Evolutionary conservation across 2,329 filamentous ascomycete species (phyloP).

Genomic region (Apiospora sp.): DNA sequence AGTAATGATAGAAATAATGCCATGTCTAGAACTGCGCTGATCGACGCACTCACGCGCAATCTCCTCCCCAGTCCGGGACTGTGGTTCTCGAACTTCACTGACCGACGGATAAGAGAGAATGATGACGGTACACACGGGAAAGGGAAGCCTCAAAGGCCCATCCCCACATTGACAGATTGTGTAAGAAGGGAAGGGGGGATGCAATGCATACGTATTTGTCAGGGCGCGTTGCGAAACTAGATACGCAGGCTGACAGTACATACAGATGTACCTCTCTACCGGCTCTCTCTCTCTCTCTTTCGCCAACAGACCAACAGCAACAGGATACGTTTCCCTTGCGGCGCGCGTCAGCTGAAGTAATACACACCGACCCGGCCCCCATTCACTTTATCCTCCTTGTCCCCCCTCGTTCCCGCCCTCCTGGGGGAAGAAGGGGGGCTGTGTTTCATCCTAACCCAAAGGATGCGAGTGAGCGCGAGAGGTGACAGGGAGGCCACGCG

Average conservation of each 20-base stretch:
- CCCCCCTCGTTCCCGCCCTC: neutral
- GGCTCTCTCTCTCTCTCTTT: too few relatives aligned
- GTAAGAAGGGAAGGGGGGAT: neutral
- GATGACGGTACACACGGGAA: neutral
- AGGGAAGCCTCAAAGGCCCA: neutral
- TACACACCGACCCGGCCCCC: neutral
- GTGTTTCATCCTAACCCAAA: neutral
- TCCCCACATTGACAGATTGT: neutral
- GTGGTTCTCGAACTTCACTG: neutral
- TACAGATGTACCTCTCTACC: neutral
- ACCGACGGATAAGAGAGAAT: neutral
- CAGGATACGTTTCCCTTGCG: neutral
- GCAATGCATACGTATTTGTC: neutral
- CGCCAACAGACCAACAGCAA: neutral
- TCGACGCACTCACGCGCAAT: neutral
- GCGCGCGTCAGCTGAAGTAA: constrained; percentile 8
- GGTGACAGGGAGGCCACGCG: constrained; percentile 15
- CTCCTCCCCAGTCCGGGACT: neutral
- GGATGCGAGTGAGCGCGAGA: neutral
- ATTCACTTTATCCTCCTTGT: neutral
- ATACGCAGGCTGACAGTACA: neutral
- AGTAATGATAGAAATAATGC: neutral
- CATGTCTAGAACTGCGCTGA: neutral
- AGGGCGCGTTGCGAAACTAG: neutral
- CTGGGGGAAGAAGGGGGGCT: neutral